Conservation (phyloP, 768 basidiomycete species). For the Serendipita sp. region DNA sequence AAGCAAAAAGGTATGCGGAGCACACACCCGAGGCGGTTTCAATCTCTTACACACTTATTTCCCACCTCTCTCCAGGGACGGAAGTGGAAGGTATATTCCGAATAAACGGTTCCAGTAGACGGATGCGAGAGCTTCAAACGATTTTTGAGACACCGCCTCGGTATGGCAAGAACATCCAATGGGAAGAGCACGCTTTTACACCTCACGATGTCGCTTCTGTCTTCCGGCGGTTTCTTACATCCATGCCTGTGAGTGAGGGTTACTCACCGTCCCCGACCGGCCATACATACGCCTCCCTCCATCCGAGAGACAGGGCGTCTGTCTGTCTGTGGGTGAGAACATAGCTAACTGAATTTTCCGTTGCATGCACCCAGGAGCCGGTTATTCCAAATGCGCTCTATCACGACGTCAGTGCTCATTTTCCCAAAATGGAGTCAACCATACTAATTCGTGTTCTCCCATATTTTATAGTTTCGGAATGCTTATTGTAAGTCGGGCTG, state of each 20-base stretch:
- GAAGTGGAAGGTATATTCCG: conserved; percentile 90
- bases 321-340: background rate
- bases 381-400: conserved; percentile 88
- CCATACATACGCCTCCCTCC: background rate
- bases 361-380: conserved; percentile 46
- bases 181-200: conserved; percentile 75
- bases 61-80: conserved; percentile 38
- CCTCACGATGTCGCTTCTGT: conserved; percentile 95
- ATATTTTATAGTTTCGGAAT: conserved; percentile 49
- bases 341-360: background rate
- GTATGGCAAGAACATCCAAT: conserved; percentile 86
- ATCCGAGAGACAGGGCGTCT: background rate
- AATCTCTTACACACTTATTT: background rate
- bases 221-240: conserved; percentile 86
- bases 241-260: conserved; percentile 67
- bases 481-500: conserved; percentile 38
- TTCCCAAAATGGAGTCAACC: background rate
- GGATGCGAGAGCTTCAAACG: conserved; percentile 90
- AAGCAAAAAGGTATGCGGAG: conserved; percentile 66
- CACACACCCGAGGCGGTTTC: background rate
- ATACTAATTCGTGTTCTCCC: conserved; percentile 10
- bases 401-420: conserved; percentile 44
- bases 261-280: conserved; percentile 5
- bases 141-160: conserved; percentile 78
- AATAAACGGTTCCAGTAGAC: conserved; percentile 84